A percentile compares a stretch with the other conserved stretches of the same genome.
These are phyloP conservation scores for Verticillium nonalfalfae DNA, from an alignment of 2,329 filamentous ascomycete species.

Conservation along the genomic window DNA sequence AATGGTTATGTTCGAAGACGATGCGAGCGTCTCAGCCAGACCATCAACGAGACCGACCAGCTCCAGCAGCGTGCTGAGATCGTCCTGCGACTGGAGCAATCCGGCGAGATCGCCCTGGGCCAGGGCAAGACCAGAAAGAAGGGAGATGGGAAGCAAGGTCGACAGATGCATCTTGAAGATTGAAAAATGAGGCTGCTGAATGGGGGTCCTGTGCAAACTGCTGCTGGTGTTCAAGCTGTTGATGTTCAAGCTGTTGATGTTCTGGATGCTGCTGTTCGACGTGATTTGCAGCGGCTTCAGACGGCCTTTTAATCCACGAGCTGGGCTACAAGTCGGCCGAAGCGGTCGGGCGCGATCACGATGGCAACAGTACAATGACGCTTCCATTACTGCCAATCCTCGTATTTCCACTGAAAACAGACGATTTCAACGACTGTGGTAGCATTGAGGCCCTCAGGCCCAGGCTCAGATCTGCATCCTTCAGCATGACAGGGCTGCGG, in stretches of 20 bases:
- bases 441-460: background rate
- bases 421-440: background rate
- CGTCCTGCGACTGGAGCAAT: slow-evolving; percentile 14
- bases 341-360: background rate
- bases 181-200: too few species aligned
- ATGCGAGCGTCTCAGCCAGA: slow-evolving; percentile 21
- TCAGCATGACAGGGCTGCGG: background rate
- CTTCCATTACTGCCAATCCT: background rate
- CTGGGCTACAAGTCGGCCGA: background rate
- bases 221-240: background rate
- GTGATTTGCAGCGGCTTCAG: background rate
- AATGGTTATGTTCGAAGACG: slow-evolving; percentile 24
- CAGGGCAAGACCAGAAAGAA: background rate
- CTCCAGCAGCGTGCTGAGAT: slow-evolving; percentile 16
- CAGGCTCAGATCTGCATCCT: background rate
- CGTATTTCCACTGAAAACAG: background rate
- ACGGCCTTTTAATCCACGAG: background rate
- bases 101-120: slow-evolving; percentile 14
- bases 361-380: background rate
- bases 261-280: too few species aligned
- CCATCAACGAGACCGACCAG: slow-evolving; percentile 16
- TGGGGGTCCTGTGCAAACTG: background rate
- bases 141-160: background rate
- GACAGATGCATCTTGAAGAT: background rate
- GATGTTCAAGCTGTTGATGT: too few species aligned